Base-by-base conservation (phyloP, 129 eudicot genomes). In the Tagetes patula region DNA sequence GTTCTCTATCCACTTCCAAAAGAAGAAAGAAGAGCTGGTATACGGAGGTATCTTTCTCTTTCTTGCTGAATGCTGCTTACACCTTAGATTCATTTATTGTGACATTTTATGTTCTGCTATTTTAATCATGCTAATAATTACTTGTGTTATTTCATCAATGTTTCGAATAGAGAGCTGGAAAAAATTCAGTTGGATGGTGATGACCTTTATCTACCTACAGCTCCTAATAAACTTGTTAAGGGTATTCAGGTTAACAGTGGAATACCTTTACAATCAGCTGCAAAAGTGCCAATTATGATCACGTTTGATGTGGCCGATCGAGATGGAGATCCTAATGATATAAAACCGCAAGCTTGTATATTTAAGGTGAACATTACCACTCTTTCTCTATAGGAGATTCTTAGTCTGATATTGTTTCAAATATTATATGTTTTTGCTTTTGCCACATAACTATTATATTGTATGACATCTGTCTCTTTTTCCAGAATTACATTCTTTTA, bases 231-330 rank as follows among this genome's bases (percentile, higher is more conserved):
- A 79, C 86, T 90, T 80, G 99, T 94, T 45, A 88, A 85, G 86
- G 97, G 99, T 67, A 90, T 94, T 81, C 96, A 83, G 81, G 91
- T 94, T 61, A 87, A 94, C 68, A 94, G 99, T 77, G 99, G 99
- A 78, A 90, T 94, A 72, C 96, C 99, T 13, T 86, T 94, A 77
- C 99, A 94, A 48, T 94, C 99, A 71, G 99, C 99, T n/a, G 99
- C 99, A 62, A 94, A 94, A 82, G 99, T 94, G 80, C 99, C 99
- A 54, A 94, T 94, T 74, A 94, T 94, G 99, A 94, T 94, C 82
- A 94, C 99, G 64, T 94, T 94, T 82, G 87, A 94, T 76, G 99
- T 94, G 77, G 97, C 80, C 67, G 99, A 94, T 75, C 84, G 86
- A 69, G 82, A 80, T 33, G 96, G 99, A 40, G 89, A 94, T 69